Conservation (phyloP, 345 rosid species). For the Gossypium bickii region DNA sequence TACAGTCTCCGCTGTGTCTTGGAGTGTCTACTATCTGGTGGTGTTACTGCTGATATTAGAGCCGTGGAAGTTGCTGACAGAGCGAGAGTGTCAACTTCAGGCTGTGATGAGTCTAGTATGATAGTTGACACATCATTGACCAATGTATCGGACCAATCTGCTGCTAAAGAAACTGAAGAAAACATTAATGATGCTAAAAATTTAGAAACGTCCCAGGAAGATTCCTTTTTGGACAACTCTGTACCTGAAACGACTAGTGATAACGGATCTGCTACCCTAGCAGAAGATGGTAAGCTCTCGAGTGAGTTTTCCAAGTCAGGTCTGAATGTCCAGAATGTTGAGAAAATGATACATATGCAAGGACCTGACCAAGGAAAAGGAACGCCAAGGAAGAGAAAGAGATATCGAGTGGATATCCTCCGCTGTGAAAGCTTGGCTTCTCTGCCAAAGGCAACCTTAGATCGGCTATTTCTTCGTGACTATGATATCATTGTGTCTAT, state of each 20-base stretch:
- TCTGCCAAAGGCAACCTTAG: constrained; percentile 78
- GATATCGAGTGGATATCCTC: constrained; percentile 83
- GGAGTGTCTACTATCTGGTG: constrained; percentile 92
- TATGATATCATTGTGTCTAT: constrained; percentile 87
- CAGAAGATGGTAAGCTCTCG: constrained; percentile 35
- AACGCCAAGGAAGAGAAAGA: constrained; percentile 51
- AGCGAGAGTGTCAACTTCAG: constrained; percentile 33
- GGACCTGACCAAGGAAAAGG: constrained; percentile 45
- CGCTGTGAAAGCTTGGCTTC: constrained; percentile 99
- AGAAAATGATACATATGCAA: constrained; percentile 39
- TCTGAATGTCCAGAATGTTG: constrained; percentile 36
- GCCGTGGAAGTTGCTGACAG: constrained; percentile 41
- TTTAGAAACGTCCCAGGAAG: constrained; percentile 29
- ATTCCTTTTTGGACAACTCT: constrained; percentile 24
- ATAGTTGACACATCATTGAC: constrained; percentile 42
- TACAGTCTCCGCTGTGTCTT: constrained; percentile 94
- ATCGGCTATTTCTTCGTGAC: constrained; percentile 87
- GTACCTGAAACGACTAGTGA: constrained; percentile 32
- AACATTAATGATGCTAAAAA: constrained; percentile 30
- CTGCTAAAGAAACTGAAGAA: constrained; percentile 23
- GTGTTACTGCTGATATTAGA: constrained; percentile 52
- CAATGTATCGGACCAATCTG: constrained; percentile 28
- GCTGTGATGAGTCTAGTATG: constrained; percentile 45
- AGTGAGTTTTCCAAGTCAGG: constrained; percentile 36
- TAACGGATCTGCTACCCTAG: constrained; percentile 30